A percentile compares a stretch with the other conserved stretches of the same genome.
phyloP scores from a whole-genome alignment of 148 eudicot genomes.

The Talinum fruticosum region DNA sequence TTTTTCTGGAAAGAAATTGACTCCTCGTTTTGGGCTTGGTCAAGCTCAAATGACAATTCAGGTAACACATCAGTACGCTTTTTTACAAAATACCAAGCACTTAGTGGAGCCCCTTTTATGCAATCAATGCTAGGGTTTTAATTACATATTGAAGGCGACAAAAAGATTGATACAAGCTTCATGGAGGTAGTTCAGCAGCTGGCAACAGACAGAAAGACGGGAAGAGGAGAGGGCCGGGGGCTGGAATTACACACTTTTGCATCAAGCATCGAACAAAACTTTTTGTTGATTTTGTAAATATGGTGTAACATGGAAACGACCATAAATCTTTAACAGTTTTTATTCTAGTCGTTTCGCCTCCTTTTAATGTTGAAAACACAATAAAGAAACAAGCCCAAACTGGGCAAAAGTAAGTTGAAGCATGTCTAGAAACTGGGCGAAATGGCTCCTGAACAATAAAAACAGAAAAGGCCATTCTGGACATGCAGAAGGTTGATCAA shows the following conservation, averaged over 20 bases:
- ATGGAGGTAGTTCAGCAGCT: no score
- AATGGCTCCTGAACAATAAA: constrained; percentile 10
- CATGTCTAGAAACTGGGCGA: constrained; percentile 16
- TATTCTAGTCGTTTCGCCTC: background rate
- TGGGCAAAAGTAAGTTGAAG: constrained; percentile 1
- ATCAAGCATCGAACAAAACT: no score
- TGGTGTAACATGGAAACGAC: background rate
- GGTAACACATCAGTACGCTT: background rate
- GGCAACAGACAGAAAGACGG: no score
- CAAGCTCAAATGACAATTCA: no score
- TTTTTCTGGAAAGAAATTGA: background rate
- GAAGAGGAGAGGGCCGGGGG: no score
- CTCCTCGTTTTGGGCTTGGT: background rate
- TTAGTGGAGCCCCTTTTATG: no score
- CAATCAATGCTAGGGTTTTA: no score
- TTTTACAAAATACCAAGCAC: no score
- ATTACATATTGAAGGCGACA: no score
- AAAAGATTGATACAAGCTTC: no score
- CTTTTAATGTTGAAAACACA: background rate
- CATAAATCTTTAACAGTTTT: background rate
- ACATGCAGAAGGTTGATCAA: constrained; percentile 19
- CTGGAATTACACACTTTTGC: no score
- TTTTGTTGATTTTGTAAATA: no score
- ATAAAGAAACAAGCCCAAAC: constrained; percentile 6
- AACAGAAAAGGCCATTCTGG: constrained; percentile 27